Conservation (phyloP, 2,329 filamentous ascomycete species). For the Ceratocystis cacaofunesta region DNA sequence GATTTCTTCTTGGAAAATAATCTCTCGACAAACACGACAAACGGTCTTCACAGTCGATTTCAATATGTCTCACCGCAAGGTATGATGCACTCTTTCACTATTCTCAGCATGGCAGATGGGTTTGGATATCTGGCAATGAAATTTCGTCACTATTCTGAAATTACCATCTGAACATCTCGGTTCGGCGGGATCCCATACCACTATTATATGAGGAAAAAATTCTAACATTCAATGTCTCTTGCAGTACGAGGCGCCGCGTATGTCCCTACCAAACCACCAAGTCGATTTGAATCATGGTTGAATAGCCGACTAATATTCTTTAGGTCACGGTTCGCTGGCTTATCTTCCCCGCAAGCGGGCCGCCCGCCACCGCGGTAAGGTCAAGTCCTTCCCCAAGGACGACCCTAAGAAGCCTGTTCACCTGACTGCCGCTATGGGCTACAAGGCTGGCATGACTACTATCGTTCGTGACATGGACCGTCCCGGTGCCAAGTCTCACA, state of each 20-base stretch:
- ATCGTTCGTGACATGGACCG: slow-evolving; percentile 98
- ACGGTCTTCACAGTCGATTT: slow-evolving; percentile 16
- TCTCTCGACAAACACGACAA: slow-evolving; percentile 15
- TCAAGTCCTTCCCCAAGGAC: slow-evolving; percentile 99
- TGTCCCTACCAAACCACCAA: slow-evolving; percentile 1
- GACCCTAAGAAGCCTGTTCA: slow-evolving; percentile 99
- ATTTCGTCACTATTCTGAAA: neutral
- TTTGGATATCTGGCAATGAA: neutral
- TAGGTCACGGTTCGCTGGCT: slow-evolving; percentile 69
- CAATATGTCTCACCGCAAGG: slow-evolving; percentile 20
- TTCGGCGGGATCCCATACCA: neutral
- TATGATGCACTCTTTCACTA: slow-evolving; percentile 11
- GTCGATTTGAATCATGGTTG: neutral
- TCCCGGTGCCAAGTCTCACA: slow-evolving; percentile 95
- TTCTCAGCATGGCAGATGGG: neutral
- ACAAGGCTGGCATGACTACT: slow-evolving; percentile 99
- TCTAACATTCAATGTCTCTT: slow-evolving; percentile 11
- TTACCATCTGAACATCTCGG: neutral
- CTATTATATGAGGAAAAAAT: neutral
- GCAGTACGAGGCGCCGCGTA: slow-evolving; percentile 63
- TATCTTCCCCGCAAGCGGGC: slow-evolving; percentile 85
- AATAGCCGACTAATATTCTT: slow-evolving; percentile 7
- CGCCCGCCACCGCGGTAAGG: slow-evolving; percentile 87
- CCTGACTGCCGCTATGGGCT: slow-evolving; percentile 94
- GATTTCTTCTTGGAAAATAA: slow-evolving; percentile 12